Evolutionary conservation across 306 rosid species (phyloP).

Genomic region (Benincasa hispida): DNA sequence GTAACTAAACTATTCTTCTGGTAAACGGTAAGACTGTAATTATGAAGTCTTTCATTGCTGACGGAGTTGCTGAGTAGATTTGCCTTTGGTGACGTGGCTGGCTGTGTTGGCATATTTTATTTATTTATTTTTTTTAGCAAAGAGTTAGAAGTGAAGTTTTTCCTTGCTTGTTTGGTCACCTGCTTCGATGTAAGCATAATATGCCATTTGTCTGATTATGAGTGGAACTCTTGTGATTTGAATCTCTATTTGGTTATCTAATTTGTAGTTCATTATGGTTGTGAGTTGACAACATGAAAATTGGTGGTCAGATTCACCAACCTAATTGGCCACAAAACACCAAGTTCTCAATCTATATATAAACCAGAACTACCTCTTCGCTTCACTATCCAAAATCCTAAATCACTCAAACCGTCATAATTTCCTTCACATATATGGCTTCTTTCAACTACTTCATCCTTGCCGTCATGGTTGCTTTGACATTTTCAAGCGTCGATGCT

Average conservation of each 20-base stretch:
- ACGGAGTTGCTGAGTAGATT: too few relatives aligned
- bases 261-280: not conserved
- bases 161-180: not conserved
- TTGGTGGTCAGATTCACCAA: not conserved
- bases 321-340: not conserved
- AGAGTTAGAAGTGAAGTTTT: not conserved
- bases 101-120: too few relatives aligned
- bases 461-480: not conserved
- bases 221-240: not conserved
- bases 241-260: not conserved
- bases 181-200: not conserved
- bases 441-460: not conserved
- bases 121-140: too few relatives aligned
- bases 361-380: not conserved
- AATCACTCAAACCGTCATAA: not conserved
- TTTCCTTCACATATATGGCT: not conserved
- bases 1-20: too few relatives aligned
- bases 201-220: not conserved
- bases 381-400: not conserved
- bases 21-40: too few relatives aligned
- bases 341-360: not conserved
- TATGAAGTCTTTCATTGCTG: too few relatives aligned
- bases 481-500: not conserved
- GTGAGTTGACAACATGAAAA: not conserved
- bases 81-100: too few relatives aligned